Conservation (phyloP, 192 early-diverging fungal species). For the Ambispora gerdemannii region DNA sequence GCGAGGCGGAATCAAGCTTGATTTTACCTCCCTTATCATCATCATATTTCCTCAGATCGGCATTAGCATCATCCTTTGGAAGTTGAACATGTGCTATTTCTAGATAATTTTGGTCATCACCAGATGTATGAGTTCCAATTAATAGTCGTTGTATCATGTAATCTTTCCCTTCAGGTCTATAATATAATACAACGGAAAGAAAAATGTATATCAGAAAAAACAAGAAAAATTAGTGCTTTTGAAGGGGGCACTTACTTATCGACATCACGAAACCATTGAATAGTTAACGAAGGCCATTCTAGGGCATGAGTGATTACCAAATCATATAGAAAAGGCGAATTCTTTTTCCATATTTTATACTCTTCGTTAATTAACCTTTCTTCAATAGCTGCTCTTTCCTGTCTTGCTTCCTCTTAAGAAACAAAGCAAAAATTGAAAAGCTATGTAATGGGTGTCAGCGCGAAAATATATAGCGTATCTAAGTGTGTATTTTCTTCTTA, state of each 20-base stretch:
- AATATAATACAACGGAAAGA: too few species aligned
- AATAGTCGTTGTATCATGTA: conserved; percentile 87
- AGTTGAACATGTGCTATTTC: conserved; percentile 91
- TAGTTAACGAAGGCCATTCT: conserved; percentile 96
- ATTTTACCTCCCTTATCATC: conserved; percentile 67
- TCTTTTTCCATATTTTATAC: conserved; percentile 99
- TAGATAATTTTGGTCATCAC: conserved; percentile 92
- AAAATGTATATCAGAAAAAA: not conserved
- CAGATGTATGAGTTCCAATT: conserved; percentile 95
- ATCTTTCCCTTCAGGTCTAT: conserved; percentile 84
- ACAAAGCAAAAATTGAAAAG: too few species aligned
- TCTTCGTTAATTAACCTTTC: conserved; percentile 95
- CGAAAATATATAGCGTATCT: too few species aligned
- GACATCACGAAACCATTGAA: conserved; percentile 96
- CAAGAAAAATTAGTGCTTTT: too few species aligned
- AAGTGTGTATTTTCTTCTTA: not conserved
- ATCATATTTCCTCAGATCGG: conserved; percentile 63
- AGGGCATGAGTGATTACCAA: conserved; percentile 96
- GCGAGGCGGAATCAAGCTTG: not conserved
- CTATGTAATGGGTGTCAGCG: too few species aligned
- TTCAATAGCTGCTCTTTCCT: conserved; percentile 37
- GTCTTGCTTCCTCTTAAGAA: conserved; percentile 22
- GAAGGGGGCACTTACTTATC: conserved; percentile 64
- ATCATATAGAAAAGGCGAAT: conserved; percentile 98
- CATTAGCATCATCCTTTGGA: conserved; percentile 61